Evolutionary conservation across 2,329 filamentous ascomycete genomes (phyloP), one percentile per base, ranked within the genome.

Genomic region (Pezicula rhizophila): DNA sequence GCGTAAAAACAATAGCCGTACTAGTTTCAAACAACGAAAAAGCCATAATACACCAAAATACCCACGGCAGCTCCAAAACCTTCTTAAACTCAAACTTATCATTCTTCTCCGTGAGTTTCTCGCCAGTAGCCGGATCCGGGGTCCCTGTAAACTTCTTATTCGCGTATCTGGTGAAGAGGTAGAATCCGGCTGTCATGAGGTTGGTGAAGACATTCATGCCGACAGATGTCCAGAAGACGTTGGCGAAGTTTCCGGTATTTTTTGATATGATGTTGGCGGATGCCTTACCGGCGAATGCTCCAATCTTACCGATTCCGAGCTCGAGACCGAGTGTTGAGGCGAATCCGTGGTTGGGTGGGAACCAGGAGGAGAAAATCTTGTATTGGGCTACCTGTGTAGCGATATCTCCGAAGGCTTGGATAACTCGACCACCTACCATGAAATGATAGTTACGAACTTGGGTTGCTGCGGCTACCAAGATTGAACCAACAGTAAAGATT

Each of bases 171-270:
- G 72, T 79, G 57, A 83, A 82, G 55, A 72, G 70, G 65, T 72
- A 81, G 60, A 82, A 83, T 8, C 68, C 62, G 0, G 71, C 46
- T 0, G 78, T 81, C 1, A 72, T 69, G 0, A 73, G 58, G 47
- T 84, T 83, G 8, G 79, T 82, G 52, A 84, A 83, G 2, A 84
- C 49, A 50, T 83, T 82, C 76, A 83, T 82, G 56, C 80, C 78
- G 0, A 84, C 78, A 0, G 75, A 71, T 8, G 74, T 74, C 80
- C 80, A 83, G 57, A 76, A 83, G 0, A 77, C 77, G 77, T 79
- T 83, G 46, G 74, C 73, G 41, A 84, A 84, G 56, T 83, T 71
- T 0, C 79, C 78, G 0, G 75, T 77, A 11, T 74, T 76, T 54
- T 76, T 70, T 0, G 78, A 71, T 23, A 82, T 82, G 18, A 80